Conservation (phyloP, 306 rosid genomes). For the Geum urbanum region DNA sequence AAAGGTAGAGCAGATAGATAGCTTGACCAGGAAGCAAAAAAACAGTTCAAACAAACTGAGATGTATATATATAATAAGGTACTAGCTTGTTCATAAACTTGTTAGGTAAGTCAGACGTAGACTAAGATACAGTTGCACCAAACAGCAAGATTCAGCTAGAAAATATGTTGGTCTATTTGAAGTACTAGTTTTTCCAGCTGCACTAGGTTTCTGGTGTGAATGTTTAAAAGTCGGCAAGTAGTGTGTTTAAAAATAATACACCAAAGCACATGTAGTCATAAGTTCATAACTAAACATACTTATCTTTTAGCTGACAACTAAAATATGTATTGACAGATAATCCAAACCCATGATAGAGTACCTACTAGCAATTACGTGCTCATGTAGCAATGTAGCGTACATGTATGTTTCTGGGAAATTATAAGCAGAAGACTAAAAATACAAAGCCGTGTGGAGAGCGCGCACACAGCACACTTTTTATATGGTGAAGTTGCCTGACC, state of each 20-base stretch:
- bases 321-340: background rate
- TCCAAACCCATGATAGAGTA: background rate
- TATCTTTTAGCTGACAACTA: background rate
- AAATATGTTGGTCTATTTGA: background rate
- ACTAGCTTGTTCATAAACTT: background rate
- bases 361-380: background rate
- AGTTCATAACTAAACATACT: background rate
- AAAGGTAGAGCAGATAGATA: background rate
- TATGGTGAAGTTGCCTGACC: background rate
- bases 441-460: conserved; percentile 3
- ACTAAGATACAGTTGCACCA: conserved; percentile 8
- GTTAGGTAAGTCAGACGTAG: conserved; percentile 5
- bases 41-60: background rate
- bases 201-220: conserved; percentile 8
- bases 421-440: background rate
- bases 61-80: background rate
- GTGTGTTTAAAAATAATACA: background rate
- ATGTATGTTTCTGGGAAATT: conserved; percentile 8
- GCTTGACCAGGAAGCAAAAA: conserved; percentile 6
- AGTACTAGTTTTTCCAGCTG: background rate
- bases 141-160: background rate
- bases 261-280: background rate
- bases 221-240: background rate
- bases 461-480: background rate
- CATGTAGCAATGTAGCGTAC: background rate